Evolutionary conservation across 2,329 filamentous ascomycete genomes (phyloP).

Genomic region (Aureobasidium subglaciale): DNA sequence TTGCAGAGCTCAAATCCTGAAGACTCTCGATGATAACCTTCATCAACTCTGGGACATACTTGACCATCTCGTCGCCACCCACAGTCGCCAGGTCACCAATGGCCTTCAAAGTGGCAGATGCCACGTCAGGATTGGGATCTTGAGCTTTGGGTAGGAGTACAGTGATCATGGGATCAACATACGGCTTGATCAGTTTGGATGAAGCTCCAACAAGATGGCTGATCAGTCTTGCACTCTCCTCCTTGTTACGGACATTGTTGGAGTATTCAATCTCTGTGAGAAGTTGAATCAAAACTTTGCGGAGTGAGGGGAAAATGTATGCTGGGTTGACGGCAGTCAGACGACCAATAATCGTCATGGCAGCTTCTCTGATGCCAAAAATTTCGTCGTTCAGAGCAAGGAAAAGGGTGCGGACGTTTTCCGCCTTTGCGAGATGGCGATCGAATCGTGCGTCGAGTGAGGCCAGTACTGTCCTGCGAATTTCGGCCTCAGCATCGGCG

Average conservation of each 20-base stretch:
- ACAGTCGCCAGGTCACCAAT: conserved; percentile 92
- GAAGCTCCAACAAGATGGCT: conserved; percentile 90
- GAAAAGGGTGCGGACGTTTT: conserved; percentile 93
- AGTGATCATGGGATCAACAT: conserved; percentile 92
- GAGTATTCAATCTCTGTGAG: conserved; percentile 95
- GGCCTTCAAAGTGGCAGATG: conserved; percentile 88
- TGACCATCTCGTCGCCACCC: conserved; percentile 86
- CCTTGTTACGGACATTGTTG: conserved; percentile 87
- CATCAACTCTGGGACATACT: conserved; percentile 89
- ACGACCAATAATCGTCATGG: conserved; percentile 92
- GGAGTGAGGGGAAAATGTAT: conserved; percentile 91
- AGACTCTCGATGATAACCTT: conserved; percentile 88
- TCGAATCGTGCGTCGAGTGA: conserved; percentile 93
- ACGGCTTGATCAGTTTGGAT: conserved; percentile 86
- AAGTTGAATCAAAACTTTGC: conserved; percentile 92
- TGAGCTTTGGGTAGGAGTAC: conserved; percentile 89
- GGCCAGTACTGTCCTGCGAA: conserved; percentile 78
- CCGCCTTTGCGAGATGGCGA: conserved; percentile 89
- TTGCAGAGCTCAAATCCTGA: conserved; percentile 84
- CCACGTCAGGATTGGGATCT: conserved; percentile 78
- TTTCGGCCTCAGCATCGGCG: conserved; percentile 80
- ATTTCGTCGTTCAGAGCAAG: conserved; percentile 92
- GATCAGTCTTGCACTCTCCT: conserved; percentile 89
- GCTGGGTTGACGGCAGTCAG: conserved; percentile 87
- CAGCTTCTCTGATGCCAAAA: conserved; percentile 86